These are phyloP conservation scores for Pistacia atlantica DNA, from an alignment of 345 rosid species.

Conservation along the genomic window DNA sequence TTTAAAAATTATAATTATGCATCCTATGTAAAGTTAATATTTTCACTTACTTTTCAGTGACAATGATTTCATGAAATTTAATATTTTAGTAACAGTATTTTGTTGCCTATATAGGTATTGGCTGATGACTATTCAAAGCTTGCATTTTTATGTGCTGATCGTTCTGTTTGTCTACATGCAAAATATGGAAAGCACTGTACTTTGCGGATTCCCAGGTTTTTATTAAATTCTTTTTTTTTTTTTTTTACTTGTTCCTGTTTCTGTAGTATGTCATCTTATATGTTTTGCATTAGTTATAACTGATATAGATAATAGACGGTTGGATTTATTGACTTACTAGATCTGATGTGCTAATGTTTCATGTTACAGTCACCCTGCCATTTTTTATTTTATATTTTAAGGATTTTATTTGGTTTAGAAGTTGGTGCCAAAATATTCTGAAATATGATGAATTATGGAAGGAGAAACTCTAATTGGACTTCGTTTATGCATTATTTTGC, in stretches of 20 bases:
- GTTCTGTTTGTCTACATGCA: constrained; percentile 84
- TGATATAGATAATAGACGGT: not conserved
- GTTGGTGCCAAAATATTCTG: too few relatives aligned
- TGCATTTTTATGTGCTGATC: constrained; percentile 91
- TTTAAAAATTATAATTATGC: not conserved
- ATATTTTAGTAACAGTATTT: constrained; percentile 7
- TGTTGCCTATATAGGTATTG: constrained; percentile 52
- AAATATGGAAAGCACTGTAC: constrained; percentile 86
- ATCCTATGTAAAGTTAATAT: not conserved
- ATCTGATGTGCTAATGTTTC: not conserved
- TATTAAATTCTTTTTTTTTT: constrained; percentile 20
- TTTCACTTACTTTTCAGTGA: not conserved
- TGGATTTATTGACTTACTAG: not conserved
- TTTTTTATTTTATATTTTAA: not conserved
- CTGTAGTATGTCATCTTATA: not conserved
- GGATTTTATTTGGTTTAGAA: too few relatives aligned
- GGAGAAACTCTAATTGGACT: too few relatives aligned
- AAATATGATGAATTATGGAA: too few relatives aligned
- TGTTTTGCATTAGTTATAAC: not conserved
- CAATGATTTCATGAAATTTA: constrained; percentile 6
- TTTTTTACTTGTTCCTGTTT: not conserved
- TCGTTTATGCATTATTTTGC: too few relatives aligned
- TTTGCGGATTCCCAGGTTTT: constrained; percentile 80
- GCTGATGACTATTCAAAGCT: constrained; percentile 89
- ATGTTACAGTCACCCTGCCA: not conserved